Evolutionary conservation across 495 filamentous ascomycete species (phyloP), one percentile per base, ranked within the genome.

Genomic region (Haplographium delicatum): DNA sequence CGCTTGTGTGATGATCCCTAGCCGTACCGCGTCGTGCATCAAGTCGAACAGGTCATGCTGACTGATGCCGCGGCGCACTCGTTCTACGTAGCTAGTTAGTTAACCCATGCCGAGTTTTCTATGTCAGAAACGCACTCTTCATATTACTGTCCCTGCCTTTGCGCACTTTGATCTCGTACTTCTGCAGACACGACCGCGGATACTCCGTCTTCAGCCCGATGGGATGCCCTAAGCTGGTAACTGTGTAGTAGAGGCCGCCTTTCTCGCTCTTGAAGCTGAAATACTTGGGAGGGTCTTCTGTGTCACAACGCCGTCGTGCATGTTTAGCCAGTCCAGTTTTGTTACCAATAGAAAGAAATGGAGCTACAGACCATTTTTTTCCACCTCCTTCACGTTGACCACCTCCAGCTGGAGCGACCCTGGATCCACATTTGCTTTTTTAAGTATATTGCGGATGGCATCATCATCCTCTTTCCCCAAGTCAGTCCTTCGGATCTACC

Each of bases 391-490:
- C 37, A 49, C 30, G 27, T 47, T 41, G 35, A 50, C 33, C 19
- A 24, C 18, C 4, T 58, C 46, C 7, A 68, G n/a, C n/a, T n/a
- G n/a, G n/a, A n/a, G n/a, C n/a, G n/a, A n/a, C n/a, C n/a, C n/a
- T n/a, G n/a, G n/a, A n/a, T n/a, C n/a, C n/a, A 44, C 4, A 45
- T 46, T 0, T 60, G 54, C 23, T 37, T 37, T 22, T 52, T 20
- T 8, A 70, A 53, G 9, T n/a, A 61, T 66, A 7, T 50, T 62
- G 20, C 60, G 49, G 22, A 68, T 70, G 2, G 50, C 49, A 8
- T 68, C 59, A 25, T 70, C 67, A 39, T 68, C 65, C 60, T 70
- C 67, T 70, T 51, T n/a, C 43, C n/a, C 44, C 25, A 52, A 34
- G 27, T 44, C 15, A 39, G 19, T 44, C 11, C 33, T 41, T n/a